A percentile compares a stretch with the other conserved stretches of the same genome.
phyloP scores from a whole-genome alignment of 1,284 basidiomycete species.

The Hemileia vastatrix region DNA sequence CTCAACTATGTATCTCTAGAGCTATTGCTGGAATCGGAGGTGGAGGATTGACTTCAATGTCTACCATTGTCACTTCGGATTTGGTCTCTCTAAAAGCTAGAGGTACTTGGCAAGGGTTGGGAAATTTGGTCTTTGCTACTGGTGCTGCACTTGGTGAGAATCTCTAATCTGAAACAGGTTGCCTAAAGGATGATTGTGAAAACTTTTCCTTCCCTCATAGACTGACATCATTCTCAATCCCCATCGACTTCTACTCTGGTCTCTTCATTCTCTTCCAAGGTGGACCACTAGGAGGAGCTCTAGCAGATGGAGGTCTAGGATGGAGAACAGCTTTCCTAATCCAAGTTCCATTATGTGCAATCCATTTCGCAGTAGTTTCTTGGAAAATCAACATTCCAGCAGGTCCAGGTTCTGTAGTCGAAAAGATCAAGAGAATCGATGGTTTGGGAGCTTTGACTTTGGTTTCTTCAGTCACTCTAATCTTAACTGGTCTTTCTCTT shows the following conservation, averaged over 20 bases:
- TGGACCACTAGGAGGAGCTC: constrained; percentile 36
- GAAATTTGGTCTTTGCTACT: constrained; percentile 42
- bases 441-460: constrained; percentile 44
- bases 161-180: too few relatives aligned
- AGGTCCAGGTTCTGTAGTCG: constrained; percentile 42
- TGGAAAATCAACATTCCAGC: constrained; percentile 46
- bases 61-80: constrained; percentile 47
- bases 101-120: constrained; percentile 47
- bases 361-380: constrained; percentile 44
- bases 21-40: constrained; percentile 48
- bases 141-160: constrained; percentile 43
- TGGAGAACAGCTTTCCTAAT: constrained; percentile 43
- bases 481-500: constrained; percentile 43
- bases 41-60: constrained; percentile 47
- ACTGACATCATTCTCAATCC: constrained; percentile 28
- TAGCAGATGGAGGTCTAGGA: constrained; percentile 35
- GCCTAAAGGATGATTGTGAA: too few relatives aligned
- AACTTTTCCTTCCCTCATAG: too few relatives aligned
- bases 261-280: constrained; percentile 23
- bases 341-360: constrained; percentile 44
- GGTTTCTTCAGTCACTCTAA: constrained; percentile 41
- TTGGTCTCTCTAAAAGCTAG: constrained; percentile 46
- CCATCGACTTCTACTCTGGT: constrained; percentile 29
- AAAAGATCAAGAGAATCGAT: constrained; percentile 47
- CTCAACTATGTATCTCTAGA: constrained; percentile 41